A percentile compares a stretch with the other conserved stretches of the same genome.
phyloP scores from a whole-genome alignment of 1,284 basidiomycete genomes.

The Sanghuangporus baumii region DNA sequence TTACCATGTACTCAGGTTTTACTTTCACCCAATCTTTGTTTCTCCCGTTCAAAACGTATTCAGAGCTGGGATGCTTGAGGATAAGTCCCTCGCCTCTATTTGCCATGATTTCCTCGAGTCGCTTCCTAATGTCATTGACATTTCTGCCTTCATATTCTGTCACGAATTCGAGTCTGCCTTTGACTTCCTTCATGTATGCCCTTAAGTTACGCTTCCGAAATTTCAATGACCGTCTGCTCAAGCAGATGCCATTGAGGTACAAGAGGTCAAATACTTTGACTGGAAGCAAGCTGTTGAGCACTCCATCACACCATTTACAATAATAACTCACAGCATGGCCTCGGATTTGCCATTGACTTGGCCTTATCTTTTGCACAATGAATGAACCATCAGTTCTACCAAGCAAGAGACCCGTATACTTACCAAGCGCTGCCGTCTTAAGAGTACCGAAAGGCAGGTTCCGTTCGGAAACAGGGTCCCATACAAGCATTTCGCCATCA shows the following conservation, averaged over 20 bases:
- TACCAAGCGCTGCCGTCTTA: slow-evolving; percentile 84
- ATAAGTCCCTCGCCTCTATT: slow-evolving; percentile 86
- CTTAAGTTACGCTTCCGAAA: slow-evolving; percentile 69
- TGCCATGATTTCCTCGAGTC: slow-evolving; percentile 79
- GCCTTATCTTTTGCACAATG: slow-evolving; percentile 50
- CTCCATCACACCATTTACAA: background rate
- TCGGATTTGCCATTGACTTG: slow-evolving; percentile 64
- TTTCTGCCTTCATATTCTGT: slow-evolving; percentile 67
- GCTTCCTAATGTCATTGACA: slow-evolving; percentile 71
- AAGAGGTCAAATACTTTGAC: slow-evolving; percentile 95
- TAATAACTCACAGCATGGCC: slow-evolving; percentile 78
- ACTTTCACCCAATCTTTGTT: slow-evolving; percentile 91
- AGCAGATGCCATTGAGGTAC: slow-evolving; percentile 73
- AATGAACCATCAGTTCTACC: background rate
- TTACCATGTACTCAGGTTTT: slow-evolving; percentile 91
- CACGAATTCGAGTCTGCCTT: slow-evolving; percentile 77
- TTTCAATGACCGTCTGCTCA: slow-evolving; percentile 55
- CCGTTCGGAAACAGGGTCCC: slow-evolving; percentile 83
- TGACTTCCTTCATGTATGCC: slow-evolving; percentile 54
- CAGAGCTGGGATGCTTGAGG: slow-evolving; percentile 76
- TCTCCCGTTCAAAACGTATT: slow-evolving; percentile 80
- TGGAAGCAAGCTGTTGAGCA: slow-evolving; percentile 26
- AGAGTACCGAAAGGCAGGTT: slow-evolving; percentile 88
- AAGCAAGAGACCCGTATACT: slow-evolving; percentile 17
- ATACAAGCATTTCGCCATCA: slow-evolving; percentile 96